Percentiles rank a stretch among this genome's conserved stretches.
Conservation (phyloP, 2,329 filamentous ascomycete species). For the Pseudogymnoascus sp. region DNA sequence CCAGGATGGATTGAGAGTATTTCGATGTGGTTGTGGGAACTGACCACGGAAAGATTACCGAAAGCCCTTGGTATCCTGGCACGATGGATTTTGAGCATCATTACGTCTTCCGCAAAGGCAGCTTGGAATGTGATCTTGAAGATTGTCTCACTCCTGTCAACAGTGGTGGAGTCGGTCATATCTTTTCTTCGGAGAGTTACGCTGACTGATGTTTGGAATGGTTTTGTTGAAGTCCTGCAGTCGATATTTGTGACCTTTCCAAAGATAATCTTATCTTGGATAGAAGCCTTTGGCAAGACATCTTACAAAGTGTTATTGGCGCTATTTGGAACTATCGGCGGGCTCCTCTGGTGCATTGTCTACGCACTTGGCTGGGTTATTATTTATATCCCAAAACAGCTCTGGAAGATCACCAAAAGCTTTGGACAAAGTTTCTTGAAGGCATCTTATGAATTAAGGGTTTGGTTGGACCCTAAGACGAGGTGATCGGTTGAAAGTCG, state of each 20-base stretch:
- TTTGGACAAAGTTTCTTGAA: constrained; percentile 27
- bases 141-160: constrained; percentile 31
- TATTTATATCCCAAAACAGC: constrained; percentile 28
- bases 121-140: constrained; percentile 22
- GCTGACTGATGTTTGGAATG: constrained; percentile 33
- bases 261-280: constrained; percentile 21
- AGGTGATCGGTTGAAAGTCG: background rate
- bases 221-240: constrained; percentile 24
- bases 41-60: constrained; percentile 19
- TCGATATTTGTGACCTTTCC: constrained; percentile 30
- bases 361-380: constrained; percentile 25
- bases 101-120: constrained; percentile 23
- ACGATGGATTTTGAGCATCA: constrained; percentile 26
- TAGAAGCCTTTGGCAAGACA: constrained; percentile 20
- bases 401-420: constrained; percentile 27
- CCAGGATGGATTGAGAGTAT: constrained; percentile 19
- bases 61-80: constrained; percentile 21
- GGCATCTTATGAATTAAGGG: constrained; percentile 30
- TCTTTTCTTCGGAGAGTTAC: constrained; percentile 31
- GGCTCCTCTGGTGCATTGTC: constrained; percentile 23
- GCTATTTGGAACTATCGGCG: constrained; percentile 28
- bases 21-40: constrained; percentile 13
- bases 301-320: constrained; percentile 24
- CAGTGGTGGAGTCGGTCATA: constrained; percentile 27
- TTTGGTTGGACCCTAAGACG: constrained; percentile 32